Conservation (phyloP, 2,329 filamentous ascomycete genomes). For the Cladosporium sp. region DNA sequence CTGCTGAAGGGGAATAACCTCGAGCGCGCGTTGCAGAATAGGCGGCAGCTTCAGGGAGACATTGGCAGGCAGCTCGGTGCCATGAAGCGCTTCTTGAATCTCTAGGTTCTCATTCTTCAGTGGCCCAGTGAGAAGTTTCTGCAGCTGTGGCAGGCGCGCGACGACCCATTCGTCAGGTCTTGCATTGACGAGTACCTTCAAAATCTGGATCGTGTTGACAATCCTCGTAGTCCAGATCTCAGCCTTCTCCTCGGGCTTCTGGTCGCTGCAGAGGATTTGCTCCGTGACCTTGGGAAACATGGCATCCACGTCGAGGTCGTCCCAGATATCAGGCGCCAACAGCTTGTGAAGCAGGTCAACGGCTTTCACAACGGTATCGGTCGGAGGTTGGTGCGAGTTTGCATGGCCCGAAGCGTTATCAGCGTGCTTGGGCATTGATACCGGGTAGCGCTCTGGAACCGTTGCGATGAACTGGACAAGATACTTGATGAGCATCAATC, state of each 20-base stretch:
- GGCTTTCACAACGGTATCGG: constrained; percentile 81
- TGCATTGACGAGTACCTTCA: constrained; percentile 82
- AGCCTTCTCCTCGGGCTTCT: constrained; percentile 43
- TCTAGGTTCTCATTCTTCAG: constrained; percentile 85
- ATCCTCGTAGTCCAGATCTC: constrained; percentile 82
- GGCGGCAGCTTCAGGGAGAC: constrained; percentile 62
- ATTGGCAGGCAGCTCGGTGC: constrained; percentile 64
- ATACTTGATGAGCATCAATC: constrained; percentile 86
- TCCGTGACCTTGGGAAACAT: constrained; percentile 89
- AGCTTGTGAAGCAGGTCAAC: constrained; percentile 78
- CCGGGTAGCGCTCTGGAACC: constrained; percentile 77
- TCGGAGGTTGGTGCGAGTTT: constrained; percentile 50
- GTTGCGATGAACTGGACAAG: constrained; percentile 93
- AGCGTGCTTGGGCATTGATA: constrained; percentile 58
- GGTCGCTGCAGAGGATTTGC: constrained; percentile 73
- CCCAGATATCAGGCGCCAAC: constrained; percentile 84
- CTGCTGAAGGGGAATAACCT: constrained; percentile 78
- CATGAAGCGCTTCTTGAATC: constrained; percentile 87
- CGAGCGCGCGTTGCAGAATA: constrained; percentile 75
- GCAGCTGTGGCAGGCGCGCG: constrained; percentile 69
- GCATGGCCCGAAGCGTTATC: constrained; percentile 45
- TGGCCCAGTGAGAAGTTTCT: constrained; percentile 86
- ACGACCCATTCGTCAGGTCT: constrained; percentile 90
- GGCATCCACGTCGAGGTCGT: constrained; percentile 77
- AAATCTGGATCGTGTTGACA: constrained; percentile 88